These are phyloP conservation scores for Epichloe coenophiala DNA, from an alignment of 2,329 filamentous ascomycete genomes.

Conservation along the genomic window DNA sequence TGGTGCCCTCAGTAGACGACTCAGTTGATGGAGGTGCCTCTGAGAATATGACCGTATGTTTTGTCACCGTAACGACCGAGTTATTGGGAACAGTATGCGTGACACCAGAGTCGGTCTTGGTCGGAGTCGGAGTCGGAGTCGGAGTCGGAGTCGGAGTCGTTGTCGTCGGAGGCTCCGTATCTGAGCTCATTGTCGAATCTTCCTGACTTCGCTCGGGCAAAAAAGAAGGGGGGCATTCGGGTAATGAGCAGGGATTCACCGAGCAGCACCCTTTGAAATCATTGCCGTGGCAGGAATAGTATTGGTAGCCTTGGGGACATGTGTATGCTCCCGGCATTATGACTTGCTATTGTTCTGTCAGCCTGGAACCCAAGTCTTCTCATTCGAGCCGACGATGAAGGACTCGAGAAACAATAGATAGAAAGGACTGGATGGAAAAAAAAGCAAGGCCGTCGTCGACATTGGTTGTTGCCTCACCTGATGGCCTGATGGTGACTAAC, in stretches of 20 bases:
- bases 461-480: not conserved
- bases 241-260: slow-evolving; percentile 26
- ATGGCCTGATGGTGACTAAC: not conserved
- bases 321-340: not conserved
- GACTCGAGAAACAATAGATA: too few relatives aligned
- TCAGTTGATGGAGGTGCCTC: slow-evolving; percentile 12
- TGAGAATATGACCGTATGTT: slow-evolving; percentile 19
- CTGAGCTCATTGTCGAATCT: not conserved
- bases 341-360: not conserved
- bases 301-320: slow-evolving; percentile 19
- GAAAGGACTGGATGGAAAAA: too few relatives aligned
- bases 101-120: slow-evolving; percentile 22
- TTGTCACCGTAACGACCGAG: slow-evolving; percentile 21
- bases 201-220: slow-evolving; percentile 15
- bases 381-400: not conserved
- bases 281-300: slow-evolving; percentile 24
- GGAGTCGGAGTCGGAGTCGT: not conserved
- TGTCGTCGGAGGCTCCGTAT: not conserved
- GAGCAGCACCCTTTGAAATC: slow-evolving; percentile 32
- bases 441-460: too few relatives aligned
- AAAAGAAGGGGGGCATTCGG: slow-evolving; percentile 1
- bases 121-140: not conserved
- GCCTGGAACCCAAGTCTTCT: not conserved
- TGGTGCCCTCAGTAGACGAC: not conserved
- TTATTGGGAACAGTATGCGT: slow-evolving; percentile 24